Base-by-base conservation (phyloP, 805 yeast genomes). In the Hanseniaspora valbyensis region DNA sequence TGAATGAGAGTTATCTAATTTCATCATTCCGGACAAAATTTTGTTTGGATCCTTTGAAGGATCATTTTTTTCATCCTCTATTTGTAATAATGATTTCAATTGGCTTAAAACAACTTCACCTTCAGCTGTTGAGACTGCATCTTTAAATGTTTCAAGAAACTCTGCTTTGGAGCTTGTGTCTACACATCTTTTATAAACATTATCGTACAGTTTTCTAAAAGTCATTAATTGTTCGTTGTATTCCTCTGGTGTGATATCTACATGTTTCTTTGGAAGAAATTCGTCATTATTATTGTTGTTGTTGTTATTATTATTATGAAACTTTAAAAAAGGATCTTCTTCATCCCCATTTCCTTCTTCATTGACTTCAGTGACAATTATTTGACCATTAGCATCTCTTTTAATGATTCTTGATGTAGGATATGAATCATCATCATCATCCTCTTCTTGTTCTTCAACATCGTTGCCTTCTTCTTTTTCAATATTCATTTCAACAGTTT, bases 361-460 rank as follows among this genome's bases (percentile, higher is more conserved):
- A 38, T 54, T 58, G 44, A 65, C 56, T 30, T 66, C 61, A 57
- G 83, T 82, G 22, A 85, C 87, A 44, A 83, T 75, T 4, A 84
- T 83, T 56, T 82, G 85, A 7, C 94, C 94, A 61, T 83, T 81
- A 3, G 80, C 74, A 3, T 76, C 83, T 56, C 80, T 79, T 56
- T 77, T 81, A 42, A 83, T 78, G 4, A 83, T 78, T 52, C 92
- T 64, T 8, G 88, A 80, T 13, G 75, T 72, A 2, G 92, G 92
- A 59, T 83, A 83, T 14, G 72, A 69, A 13, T 80, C 77, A 57
- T 78, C 70, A 58, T 72, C 24, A 78, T 57, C 42, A 5, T 39
- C 42, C 4, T 26, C 32, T 25, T 13, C 42, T 3, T 77, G 71
- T 2, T 76, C 78, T 40, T 73, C 57, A 51, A 59, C 41, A 5